Base-by-base conservation (phyloP, 257 asterid genomes). In the Penstemon davidsonii region DNA sequence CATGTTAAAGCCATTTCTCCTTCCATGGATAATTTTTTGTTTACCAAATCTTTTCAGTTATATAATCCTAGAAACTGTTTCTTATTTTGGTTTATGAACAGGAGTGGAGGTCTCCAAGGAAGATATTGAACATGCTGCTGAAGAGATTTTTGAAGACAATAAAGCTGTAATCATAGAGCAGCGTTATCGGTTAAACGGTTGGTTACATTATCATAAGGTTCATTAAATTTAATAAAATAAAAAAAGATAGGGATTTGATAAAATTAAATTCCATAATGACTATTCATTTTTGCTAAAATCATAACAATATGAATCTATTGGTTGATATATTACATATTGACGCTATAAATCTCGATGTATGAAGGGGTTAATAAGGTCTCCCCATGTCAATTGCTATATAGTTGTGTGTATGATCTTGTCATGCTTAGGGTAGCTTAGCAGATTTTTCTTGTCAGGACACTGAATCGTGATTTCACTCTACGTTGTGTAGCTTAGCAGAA, bases 171-270 rank as follows among this genome's bases (percentile, higher is more conserved):
- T 93, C 60, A 13, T 87, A 70, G 96, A 86, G 83, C 90, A 86
- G 81, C 91, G 97, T 5, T 93, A 93, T 75, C 83, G 96, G 12
- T 86, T 89, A 60, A 87, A 84, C 76, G 97, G 98, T 93, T 54
- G 19, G 96, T 76, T 74, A 50, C 65, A 67, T 71, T 55, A 75
- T 39, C n/a, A 5, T 52, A 54, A 11, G 37, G 65, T 67, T 45
- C 45, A 45, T 44, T 18, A 55, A 67, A 58, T 7, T 55, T 5
- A 5, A 36, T 25, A 25, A 25, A 25, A 25, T 25, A 1, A 25
- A 25, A 25, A 25, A 25, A 1, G 33, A 25, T 25, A 25, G 18
- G 4, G 36, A 12, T 61, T 10, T 19, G 1, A 68, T 37, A 36
- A 44, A 37, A 42, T 51, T 13, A 25, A 25, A 25, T 41, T 2